Base-by-base conservation (phyloP, 257 asterid species). In the Nicotiana obtusifolia region DNA sequence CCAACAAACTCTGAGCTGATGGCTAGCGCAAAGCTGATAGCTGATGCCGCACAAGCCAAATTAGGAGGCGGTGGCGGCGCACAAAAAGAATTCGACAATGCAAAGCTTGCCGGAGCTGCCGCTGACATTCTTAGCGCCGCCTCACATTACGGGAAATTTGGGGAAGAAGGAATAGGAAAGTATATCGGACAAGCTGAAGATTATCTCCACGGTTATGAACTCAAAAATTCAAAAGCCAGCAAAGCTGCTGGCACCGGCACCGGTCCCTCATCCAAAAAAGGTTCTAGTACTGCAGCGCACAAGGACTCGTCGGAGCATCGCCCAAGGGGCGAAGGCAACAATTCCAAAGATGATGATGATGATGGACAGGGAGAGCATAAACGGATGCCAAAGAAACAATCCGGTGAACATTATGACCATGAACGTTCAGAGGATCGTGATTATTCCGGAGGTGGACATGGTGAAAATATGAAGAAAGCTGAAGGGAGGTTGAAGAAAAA, bases 41-140 rank as follows among this genome's bases (percentile, higher is more conserved):
- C 88, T 1, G 77, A 82, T 6, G 86, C 87, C 24, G 83, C 84
- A 81, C 81, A 66, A 19, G 56, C 86, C 10, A 53, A 75, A 14
- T 33, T 86, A 37, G 47, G 49, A 7, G 14, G 73, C 37, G 49
- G 65, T 0, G 35, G 4, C 20, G 60, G 24, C 0, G 15, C 82
- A 80, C 52, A 84, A 13, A 49, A 81, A 33, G 81, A 85, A 77
- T 80, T 77, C 20, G 88, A 87, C 49, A 76, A 84, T 20, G 77
- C 16, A 26, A 82, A 87, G 79, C 84, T 82, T 6, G 88, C 90
- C 3, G 88, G 82, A 0, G 90, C 90, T 7, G 90, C 90, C 7
- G 90, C 86, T 7, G 82, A 85, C 31, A 16, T 87, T 35, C 84
- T 85, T 26, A 37, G 71, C 3, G 90, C 88, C 0, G 90, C 90